Conservation (phyloP, 2,329 filamentous ascomycete species). For the Aureobasidium sp. region DNA sequence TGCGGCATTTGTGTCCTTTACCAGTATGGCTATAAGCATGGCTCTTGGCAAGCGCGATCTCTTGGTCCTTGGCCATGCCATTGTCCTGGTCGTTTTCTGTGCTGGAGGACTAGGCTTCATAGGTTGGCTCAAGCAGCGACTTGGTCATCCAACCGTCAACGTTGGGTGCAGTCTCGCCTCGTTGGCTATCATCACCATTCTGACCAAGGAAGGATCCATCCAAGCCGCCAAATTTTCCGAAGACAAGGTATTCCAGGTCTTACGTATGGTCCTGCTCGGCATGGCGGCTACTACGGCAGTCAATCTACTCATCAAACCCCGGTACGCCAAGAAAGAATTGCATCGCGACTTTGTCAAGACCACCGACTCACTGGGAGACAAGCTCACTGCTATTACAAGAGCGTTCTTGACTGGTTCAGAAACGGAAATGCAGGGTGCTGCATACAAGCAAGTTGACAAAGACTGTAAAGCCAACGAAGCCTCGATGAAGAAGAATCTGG, state of each 20-base stretch:
- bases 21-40: slow-evolving; percentile 82
- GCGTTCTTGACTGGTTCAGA: slow-evolving; percentile 79
- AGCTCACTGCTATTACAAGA: slow-evolving; percentile 70
- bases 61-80: slow-evolving; percentile 62
- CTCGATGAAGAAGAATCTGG: slow-evolving; percentile 65
- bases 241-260: slow-evolving; percentile 69
- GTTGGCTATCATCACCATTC: slow-evolving; percentile 77
- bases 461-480: slow-evolving; percentile 60
- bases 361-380: slow-evolving; percentile 67
- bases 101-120: slow-evolving; percentile 80
- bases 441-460: slow-evolving; percentile 49
- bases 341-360: slow-evolving; percentile 64
- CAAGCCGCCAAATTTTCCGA: slow-evolving; percentile 74
- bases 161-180: slow-evolving; percentile 72
- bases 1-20: slow-evolving; percentile 62
- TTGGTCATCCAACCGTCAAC: slow-evolving; percentile 33
- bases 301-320: slow-evolving; percentile 69
- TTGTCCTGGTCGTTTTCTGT: slow-evolving; percentile 75
- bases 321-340: slow-evolving; percentile 65
- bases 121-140: slow-evolving; percentile 36
- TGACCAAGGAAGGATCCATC: slow-evolving; percentile 86
- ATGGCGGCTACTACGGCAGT: slow-evolving; percentile 62
- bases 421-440: slow-evolving; percentile 59
- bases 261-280: slow-evolving; percentile 77
- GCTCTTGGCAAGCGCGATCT: slow-evolving; percentile 62